phyloP scores from a whole-genome alignment of 2,329 filamentous ascomycete genomes.

The Aspergillus uvarum region DNA sequence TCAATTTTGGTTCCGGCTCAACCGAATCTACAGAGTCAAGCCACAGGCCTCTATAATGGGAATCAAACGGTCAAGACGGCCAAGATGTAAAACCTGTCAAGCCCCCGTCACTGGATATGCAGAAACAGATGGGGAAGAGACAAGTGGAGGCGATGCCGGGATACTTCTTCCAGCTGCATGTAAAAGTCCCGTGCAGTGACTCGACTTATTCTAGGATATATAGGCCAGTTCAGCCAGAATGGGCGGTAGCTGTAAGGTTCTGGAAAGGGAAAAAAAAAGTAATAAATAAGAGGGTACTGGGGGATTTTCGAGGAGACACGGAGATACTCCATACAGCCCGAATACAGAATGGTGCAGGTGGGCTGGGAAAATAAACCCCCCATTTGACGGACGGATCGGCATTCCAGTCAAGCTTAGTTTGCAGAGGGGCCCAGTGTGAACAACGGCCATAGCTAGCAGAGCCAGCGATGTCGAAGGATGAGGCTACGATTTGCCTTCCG shows the following conservation, averaged over 20 bases:
- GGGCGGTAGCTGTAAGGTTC: slow-evolving; percentile 18
- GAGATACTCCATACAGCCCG: slow-evolving; percentile 16
- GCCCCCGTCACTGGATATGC: slow-evolving; percentile 7
- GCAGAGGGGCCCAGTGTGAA: slow-evolving; percentile 18
- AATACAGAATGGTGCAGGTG: slow-evolving; percentile 22
- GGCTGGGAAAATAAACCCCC: slow-evolving; percentile 20
- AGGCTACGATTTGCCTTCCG: slow-evolving; percentile 18
- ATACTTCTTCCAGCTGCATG: slow-evolving; percentile 13
- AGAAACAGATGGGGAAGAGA: slow-evolving; percentile 4
- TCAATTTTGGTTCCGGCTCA: slow-evolving; percentile 1
- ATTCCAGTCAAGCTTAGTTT: slow-evolving; percentile 27
- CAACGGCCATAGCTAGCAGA: slow-evolving; percentile 15
- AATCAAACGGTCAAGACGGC: not conserved
- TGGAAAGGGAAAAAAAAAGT: slow-evolving; percentile 19
- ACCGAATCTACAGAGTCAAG: slow-evolving; percentile 3
- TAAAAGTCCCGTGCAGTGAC: slow-evolving; percentile 17
- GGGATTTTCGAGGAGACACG: slow-evolving; percentile 15
- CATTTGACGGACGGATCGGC: slow-evolving; percentile 28
- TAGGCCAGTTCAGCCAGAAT: slow-evolving; percentile 10
- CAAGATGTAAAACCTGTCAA: not conserved
- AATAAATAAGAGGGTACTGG: slow-evolving; percentile 8
- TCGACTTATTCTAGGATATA: slow-evolving; percentile 12
- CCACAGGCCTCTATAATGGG: not conserved
- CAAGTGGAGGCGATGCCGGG: slow-evolving; percentile 9
- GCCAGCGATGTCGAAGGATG: slow-evolving; percentile 15